Evolutionary conservation across 2,329 filamentous ascomycete species (phyloP).

Genomic region (Diaporthe longicolla): DNA sequence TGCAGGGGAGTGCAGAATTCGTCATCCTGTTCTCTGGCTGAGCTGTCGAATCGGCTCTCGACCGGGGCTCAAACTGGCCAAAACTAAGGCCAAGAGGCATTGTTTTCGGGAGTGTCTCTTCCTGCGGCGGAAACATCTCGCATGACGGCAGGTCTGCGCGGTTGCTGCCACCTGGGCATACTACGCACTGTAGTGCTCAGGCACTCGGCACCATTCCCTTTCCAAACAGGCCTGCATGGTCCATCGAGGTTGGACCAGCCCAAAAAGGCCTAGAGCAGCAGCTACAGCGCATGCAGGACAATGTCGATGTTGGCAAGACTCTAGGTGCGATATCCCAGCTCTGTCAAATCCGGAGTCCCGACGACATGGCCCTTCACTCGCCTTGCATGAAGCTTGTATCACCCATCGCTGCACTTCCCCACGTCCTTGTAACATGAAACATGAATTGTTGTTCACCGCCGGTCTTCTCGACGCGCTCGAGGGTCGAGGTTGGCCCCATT

Average conservation of each 20-base stretch:
- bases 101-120: conserved; percentile 13
- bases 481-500: conserved; percentile 9
- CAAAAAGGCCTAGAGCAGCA: background rate
- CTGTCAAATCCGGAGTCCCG: background rate
- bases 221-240: conserved; percentile 8
- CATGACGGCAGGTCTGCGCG: conserved; percentile 4
- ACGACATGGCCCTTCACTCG: conserved; percentile 14
- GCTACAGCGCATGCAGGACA: conserved; percentile 1
- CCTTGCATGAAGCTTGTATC: conserved; percentile 19
- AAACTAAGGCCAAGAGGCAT: conserved; percentile 3
- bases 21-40: no score
- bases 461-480: conserved; percentile 29
- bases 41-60: conserved; percentile 15
- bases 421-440: conserved; percentile 31
- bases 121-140: conserved; percentile 20
- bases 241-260: conserved; percentile 12
- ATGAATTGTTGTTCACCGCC: conserved; percentile 26
- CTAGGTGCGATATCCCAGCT: conserved; percentile 12
- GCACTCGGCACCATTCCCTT: conserved; percentile 22
- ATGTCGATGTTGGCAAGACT: background rate
- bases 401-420: conserved; percentile 14
- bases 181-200: conserved; percentile 16
- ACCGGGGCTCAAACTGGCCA: conserved; percentile 1
- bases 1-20: no score
- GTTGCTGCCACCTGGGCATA: background rate